phyloP scores from a whole-genome alignment of 345 rosid genomes.

The Eutrema japonicum region DNA sequence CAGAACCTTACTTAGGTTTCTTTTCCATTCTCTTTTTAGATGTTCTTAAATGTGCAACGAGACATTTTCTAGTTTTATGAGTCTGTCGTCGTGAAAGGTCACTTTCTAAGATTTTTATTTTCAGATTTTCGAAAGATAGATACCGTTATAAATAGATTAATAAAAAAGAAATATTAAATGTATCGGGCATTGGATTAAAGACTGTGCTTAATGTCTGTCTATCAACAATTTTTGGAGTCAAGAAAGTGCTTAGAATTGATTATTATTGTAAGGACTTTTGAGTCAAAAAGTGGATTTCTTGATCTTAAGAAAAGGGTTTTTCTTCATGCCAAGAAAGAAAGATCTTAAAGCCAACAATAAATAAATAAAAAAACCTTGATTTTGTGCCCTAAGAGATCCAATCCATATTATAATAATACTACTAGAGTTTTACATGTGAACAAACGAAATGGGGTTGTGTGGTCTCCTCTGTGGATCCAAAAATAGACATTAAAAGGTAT shows the following conservation, averaged over 20 bases:
- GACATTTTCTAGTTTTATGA: slow-evolving; percentile 36
- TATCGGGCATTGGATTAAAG: slow-evolving; percentile 18
- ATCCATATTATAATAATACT: slow-evolving; percentile 20
- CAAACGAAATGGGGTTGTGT: slow-evolving; percentile 29
- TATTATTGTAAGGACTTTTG: slow-evolving; percentile 27
- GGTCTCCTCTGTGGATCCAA: slow-evolving; percentile 45
- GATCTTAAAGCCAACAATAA: slow-evolving; percentile 21
- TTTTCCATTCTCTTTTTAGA: slow-evolving; percentile 32
- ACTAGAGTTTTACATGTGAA: slow-evolving; percentile 16
- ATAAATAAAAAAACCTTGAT: slow-evolving; percentile 8
- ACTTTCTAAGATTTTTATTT: slow-evolving; percentile 34
- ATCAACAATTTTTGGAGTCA: slow-evolving; percentile 24
- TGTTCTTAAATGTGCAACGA: slow-evolving; percentile 34
- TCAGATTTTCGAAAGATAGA: neutral
- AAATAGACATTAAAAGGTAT: slow-evolving; percentile 55
- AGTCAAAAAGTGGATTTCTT: slow-evolving; percentile 53
- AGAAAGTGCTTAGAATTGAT: slow-evolving; percentile 38
- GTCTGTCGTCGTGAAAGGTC: slow-evolving; percentile 29
- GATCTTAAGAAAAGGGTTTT: slow-evolving; percentile 29
- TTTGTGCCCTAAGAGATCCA: slow-evolving; percentile 17
- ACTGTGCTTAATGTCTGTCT: slow-evolving; percentile 30
- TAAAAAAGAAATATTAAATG: neutral
- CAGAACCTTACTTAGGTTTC: slow-evolving; percentile 40
- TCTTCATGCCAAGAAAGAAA: slow-evolving; percentile 58
- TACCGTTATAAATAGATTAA: neutral